These are phyloP conservation scores for Saitozyma sp. DNA, from an alignment of 768 basidiomycete genomes.

Conservation along the genomic window DNA sequence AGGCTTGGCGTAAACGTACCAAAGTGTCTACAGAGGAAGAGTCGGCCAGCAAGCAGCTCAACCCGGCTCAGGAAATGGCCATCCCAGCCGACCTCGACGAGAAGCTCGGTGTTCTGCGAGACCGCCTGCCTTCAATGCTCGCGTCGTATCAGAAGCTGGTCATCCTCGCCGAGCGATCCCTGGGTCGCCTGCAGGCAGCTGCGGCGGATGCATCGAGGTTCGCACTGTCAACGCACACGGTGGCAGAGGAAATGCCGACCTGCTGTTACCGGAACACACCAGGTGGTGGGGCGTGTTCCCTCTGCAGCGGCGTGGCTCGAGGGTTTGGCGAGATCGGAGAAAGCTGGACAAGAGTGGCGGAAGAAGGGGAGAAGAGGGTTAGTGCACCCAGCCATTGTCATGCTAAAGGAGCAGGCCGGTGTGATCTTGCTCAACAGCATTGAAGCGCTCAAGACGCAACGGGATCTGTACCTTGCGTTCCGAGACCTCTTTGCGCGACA, in stretches of 20 bases:
- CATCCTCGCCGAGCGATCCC: constrained; percentile 77
- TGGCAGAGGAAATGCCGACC: constrained; percentile 57
- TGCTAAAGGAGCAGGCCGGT: constrained; percentile 12
- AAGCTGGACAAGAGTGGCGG: constrained; percentile 43
- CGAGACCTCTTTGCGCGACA: constrained; percentile 83
- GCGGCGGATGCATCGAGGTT: constrained; percentile 81
- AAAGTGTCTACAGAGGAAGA: constrained; percentile 82
- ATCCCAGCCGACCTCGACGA: constrained; percentile 91
- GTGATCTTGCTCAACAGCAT: constrained; percentile 26
- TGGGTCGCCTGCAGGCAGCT: constrained; percentile 87
- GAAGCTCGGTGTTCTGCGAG: constrained; percentile 74
- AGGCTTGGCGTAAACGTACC: constrained; percentile 80
- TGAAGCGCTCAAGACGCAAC: constrained; percentile 63
- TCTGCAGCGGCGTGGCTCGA: constrained; percentile 72
- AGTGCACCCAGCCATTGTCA: constrained; percentile 8
- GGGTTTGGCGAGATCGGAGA: constrained; percentile 58
- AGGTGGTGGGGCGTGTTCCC: constrained; percentile 66
- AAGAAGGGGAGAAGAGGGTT: constrained; percentile 47
- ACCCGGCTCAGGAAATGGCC: constrained; percentile 73
- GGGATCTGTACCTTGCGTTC: constrained; percentile 82
- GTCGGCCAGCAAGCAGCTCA: constrained; percentile 56
- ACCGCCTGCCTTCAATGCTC: constrained; percentile 71
- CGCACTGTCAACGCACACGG: constrained; percentile 69
- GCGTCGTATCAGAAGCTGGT: constrained; percentile 92
- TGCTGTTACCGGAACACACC: constrained; percentile 68